phyloP scores from a whole-genome alignment of 2,329 filamentous ascomycete species.

The Dryadomyces sulphureus region DNA sequence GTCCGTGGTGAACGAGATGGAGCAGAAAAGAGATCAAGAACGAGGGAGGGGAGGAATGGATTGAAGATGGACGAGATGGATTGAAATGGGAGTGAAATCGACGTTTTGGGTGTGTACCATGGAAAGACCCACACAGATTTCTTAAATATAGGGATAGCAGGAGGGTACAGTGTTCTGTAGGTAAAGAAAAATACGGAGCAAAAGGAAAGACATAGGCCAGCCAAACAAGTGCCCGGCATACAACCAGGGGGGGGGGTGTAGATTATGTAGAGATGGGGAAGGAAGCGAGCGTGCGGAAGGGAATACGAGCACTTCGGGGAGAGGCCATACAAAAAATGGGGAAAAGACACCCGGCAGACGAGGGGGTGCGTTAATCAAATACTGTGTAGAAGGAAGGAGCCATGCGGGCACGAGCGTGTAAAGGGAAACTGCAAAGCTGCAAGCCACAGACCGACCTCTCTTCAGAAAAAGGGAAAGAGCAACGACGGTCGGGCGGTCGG shows the following conservation, averaged over 20 bases:
- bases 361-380: background rate
- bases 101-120: background rate
- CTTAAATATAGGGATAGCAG: background rate
- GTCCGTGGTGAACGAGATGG: conserved; percentile 1
- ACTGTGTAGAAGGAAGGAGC: background rate
- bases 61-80: background rate
- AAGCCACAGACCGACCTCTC: background rate
- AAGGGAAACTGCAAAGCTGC: too few relatives aligned
- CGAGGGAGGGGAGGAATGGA: conserved; percentile 5
- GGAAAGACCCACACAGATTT: background rate
- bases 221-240: background rate
- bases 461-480: background rate
- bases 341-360: background rate
- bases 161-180: background rate
- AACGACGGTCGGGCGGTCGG: too few relatives aligned
- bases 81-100: background rate
- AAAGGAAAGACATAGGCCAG: too few relatives aligned
- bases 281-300: background rate
- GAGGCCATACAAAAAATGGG: conserved; percentile 1
- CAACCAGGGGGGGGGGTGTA: background rate
- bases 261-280: background rate
- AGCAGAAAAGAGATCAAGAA: conserved; percentile 1
- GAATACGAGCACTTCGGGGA: background rate
- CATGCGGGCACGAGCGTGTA: background rate
- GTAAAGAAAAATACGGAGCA: too few relatives aligned